Evolutionary conservation across 2,329 filamentous ascomycete genomes (phyloP), one percentile per base, ranked within the genome.

Genomic region (Penicillium palitans): DNA sequence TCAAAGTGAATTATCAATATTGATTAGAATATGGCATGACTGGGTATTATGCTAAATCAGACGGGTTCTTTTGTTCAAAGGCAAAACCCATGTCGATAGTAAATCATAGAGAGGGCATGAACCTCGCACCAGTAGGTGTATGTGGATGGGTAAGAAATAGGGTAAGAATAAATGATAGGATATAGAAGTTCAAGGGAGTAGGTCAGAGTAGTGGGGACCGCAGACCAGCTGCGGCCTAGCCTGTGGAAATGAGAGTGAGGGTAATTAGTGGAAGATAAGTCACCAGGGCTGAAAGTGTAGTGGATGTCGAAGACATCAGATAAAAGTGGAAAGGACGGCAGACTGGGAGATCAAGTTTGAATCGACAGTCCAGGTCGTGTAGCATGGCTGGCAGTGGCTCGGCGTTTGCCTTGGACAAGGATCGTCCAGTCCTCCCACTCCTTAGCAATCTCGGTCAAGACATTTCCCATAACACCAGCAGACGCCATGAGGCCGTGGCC

Each of bases 401-500:
- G 66, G 37, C 74, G 73, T 58, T 73, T 76, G 40, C 79, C 78
- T 62, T 79, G 78, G 21, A 81, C 78, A 33, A 82, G 83, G 45
- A 84, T 83, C 69, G 85, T 87, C 90, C 90, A 93, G 68, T 93
- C 90, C 65, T 93, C 90, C 93, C 93, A 98, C 74, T 98, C 95
- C 65, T 87, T 87, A 52, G 90, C 90, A 69, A 99, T 96, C 78
- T 99, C 95, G 75, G 91, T 93, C 37, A 99, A 79, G n/a, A 98
- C 90, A 21, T 88, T 87, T 44, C 91, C 90, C 95, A 99, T 99
- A 45, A 98, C 93, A 15, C 82, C 81, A 0, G 95, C 93, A 65
- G 89, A 96, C 0, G 95, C 95, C 95, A 99, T 99, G 25, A 99
- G 79, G 0, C 95, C 93, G 71, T 99, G 95, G 3, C 93, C 91